phyloP scores from a whole-genome alignment of 257 asterid species.

The Petrea volubilis region DNA sequence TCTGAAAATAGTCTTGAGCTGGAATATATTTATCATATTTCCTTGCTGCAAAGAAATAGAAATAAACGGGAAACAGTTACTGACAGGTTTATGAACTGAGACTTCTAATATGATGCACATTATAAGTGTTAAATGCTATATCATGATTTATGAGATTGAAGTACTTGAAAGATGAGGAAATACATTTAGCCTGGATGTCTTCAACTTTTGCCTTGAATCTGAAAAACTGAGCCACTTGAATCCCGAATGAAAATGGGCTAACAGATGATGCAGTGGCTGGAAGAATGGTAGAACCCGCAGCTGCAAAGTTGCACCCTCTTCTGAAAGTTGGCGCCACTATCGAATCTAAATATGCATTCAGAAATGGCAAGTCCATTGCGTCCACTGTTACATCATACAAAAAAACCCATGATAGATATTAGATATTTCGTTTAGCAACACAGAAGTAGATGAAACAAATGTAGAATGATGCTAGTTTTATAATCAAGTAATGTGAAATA shows the following conservation, averaged over 20 bases:
- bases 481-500: conserved; percentile 9
- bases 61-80: background rate
- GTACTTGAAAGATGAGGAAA: background rate
- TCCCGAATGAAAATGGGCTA: conserved; percentile 74
- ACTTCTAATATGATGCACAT: background rate
- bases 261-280: conserved; percentile 63
- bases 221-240: conserved; percentile 87
- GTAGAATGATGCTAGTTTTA: background rate
- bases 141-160: background rate
- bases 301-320: conserved; percentile 89
- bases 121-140: no score
- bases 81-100: background rate
- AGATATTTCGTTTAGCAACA: background rate
- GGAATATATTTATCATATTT: conserved; percentile 69
- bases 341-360: conserved; percentile 83
- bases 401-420: background rate
- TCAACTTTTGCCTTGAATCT: conserved; percentile 77
- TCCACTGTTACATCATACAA: conserved; percentile 61
- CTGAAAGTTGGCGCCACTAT: conserved; percentile 67
- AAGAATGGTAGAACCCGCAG: conserved; percentile 70
- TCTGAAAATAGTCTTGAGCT: conserved; percentile 56
- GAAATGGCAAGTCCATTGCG: conserved; percentile 82
- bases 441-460: background rate
- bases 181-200: conserved; percentile 65
- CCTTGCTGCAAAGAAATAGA: conserved; percentile 49